phyloP scores from a whole-genome alignment of 1,139 yeast species.

The Suhomyces atakaporum region DNA sequence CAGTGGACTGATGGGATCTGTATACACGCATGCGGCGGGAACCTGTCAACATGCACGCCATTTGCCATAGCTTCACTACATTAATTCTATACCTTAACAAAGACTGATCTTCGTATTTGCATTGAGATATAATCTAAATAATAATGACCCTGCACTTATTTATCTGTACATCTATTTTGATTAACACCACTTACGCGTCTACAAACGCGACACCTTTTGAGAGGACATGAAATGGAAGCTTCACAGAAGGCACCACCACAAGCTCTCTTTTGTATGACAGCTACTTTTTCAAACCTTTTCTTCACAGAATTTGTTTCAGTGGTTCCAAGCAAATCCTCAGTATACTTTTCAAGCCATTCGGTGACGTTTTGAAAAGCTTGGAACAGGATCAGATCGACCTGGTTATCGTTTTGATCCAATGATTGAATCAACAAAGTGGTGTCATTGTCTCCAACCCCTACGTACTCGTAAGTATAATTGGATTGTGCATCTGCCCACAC shows the following conservation, averaged over 20 bases:
- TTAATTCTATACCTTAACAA: no score
- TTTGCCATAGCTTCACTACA: no score
- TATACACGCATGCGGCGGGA: no score
- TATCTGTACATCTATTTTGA: background rate
- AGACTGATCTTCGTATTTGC: no score
- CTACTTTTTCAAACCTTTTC: no score
- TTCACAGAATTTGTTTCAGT: no score
- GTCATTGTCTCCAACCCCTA: background rate
- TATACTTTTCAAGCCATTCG: background rate
- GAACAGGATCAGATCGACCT: background rate
- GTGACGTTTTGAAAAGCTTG: background rate
- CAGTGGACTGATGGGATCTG: no score
- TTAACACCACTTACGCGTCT: background rate
- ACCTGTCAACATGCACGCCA: no score
- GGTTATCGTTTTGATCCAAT: background rate
- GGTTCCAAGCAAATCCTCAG: no score
- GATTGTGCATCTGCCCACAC: background rate
- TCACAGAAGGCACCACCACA: background rate
- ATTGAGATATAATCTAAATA: no score
- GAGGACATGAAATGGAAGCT: background rate
- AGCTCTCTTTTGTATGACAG: background rate
- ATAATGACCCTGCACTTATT: no score
- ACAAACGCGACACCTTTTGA: background rate
- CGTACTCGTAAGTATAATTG: background rate
- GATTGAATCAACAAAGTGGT: background rate